A percentile compares a stretch with the other conserved stretches of the same genome.
Conservation (phyloP, 2,329 filamentous ascomycete species). For the Colletotrichum paranaense region DNA sequence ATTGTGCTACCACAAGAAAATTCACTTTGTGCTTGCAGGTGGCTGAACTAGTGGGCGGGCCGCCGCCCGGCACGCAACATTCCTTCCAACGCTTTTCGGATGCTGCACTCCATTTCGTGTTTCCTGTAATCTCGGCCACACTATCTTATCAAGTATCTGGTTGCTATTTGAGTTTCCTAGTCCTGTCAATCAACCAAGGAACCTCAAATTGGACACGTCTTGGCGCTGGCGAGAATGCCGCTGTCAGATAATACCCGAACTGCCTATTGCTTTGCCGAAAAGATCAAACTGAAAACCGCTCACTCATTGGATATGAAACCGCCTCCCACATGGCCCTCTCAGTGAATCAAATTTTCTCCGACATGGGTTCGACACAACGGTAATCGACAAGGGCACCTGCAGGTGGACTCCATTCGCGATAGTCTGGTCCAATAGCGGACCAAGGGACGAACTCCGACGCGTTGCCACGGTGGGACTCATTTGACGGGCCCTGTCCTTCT, state of each 20-base stretch:
- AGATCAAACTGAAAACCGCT: not conserved
- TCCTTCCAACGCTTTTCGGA: not conserved
- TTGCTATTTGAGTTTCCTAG: not conserved
- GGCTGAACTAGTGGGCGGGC: not conserved
- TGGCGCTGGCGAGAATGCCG: not conserved
- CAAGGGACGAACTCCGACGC: not conserved
- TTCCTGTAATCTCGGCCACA: not conserved
- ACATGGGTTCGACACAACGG: not conserved
- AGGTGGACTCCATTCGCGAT: not conserved
- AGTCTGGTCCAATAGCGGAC: not conserved
- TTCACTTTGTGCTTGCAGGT: not conserved
- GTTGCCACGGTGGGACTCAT: not conserved
- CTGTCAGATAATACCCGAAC: not conserved
- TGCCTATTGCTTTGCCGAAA: not conserved
- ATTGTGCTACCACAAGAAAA: not conserved
- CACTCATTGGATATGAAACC: not conserved
- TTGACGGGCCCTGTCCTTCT: not conserved
- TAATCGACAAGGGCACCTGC: not conserved
- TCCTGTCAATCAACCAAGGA: not conserved
- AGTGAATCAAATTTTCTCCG: conserved; percentile 7
- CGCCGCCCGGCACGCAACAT: not conserved
- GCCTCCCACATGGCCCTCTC: not conserved
- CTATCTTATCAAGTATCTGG: not conserved
- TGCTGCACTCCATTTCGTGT: not conserved
- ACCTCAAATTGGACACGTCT: not conserved